Evolutionary conservation across 805 yeast species (phyloP).

Genomic region (Lipomyces sp.): DNA sequence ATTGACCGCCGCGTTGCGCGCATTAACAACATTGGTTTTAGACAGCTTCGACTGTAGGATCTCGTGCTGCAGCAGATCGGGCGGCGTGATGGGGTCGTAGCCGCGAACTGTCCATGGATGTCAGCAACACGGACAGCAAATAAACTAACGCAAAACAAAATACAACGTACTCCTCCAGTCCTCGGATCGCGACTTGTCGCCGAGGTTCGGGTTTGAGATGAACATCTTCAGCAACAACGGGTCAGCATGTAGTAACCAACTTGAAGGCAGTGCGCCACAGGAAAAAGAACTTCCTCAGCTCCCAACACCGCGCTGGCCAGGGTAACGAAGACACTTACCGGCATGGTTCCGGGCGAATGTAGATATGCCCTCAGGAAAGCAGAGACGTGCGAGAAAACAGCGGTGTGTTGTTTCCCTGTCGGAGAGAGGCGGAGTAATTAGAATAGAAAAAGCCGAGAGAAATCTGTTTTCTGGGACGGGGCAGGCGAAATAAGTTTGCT

Average conservation of each 20-base stretch:
- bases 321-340: conserved; percentile 3
- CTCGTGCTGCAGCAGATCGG: conserved; percentile 87
- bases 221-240: conserved; percentile 51
- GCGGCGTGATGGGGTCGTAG: conserved; percentile 93
- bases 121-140: not conserved
- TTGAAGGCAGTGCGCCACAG: too few relatives aligned
- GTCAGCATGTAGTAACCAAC: too few relatives aligned
- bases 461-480: not conserved
- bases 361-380: too few relatives aligned
- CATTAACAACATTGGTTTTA: conserved; percentile 62
- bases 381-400: not conserved
- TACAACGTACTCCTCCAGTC: conserved; percentile 57
- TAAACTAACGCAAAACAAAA: too few relatives aligned
- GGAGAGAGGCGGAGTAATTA: too few relatives aligned
- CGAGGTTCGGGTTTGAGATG: conserved; percentile 76
- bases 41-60: conserved; percentile 62
- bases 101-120: conserved; percentile 50
- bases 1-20: conserved; percentile 70
- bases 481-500: conserved; percentile 2
- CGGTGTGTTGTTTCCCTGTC: too few relatives aligned
- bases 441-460: too few relatives aligned
- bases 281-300: too few relatives aligned
- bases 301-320: not conserved
- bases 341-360: conserved; percentile 1
- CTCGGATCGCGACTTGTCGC: conserved; percentile 71